These are phyloP conservation scores for Albugo candida DNA, from an alignment of 352 stramenopile genomes.

Conservation along the genomic window DNA sequence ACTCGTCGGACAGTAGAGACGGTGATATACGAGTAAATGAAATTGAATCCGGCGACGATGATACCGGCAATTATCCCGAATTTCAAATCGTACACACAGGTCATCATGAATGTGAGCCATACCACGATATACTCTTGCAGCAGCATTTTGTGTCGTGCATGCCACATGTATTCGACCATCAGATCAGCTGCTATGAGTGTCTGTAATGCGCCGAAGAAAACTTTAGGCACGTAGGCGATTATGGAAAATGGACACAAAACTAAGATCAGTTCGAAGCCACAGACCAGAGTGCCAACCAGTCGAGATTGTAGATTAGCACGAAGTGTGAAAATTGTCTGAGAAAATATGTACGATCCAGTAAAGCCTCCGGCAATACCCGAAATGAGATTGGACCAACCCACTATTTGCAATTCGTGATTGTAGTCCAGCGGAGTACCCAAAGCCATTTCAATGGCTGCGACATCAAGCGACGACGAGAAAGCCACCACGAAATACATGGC, in stretches of 20 bases:
- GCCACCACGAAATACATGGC: conserved; percentile 98
- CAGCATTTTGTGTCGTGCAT: conserved; percentile 73
- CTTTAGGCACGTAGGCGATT: conserved; percentile 90
- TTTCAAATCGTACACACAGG: conserved; percentile 88
- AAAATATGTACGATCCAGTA: conserved; percentile 98
- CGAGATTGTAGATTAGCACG: conserved; percentile 55
- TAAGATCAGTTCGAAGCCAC: conserved; percentile 48
- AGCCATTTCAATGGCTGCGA: conserved; percentile 95
- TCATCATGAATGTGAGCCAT: conserved; percentile 86
- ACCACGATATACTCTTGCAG: conserved; percentile 85
- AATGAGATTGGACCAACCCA: conserved; percentile 92
- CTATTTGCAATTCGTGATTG: conserved; percentile 89
- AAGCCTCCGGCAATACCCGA: conserved; percentile 92
- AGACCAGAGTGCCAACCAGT: conserved; percentile 51
- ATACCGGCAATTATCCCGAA: conserved; percentile 89
- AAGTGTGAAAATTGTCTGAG: conserved; percentile 86
- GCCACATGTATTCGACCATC: conserved; percentile 92
- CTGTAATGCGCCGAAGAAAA: conserved; percentile 94
- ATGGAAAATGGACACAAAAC: conserved; percentile 86
- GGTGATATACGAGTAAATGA: conserved; percentile 67
- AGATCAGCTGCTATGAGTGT: conserved; percentile 94
- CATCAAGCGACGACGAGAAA: conserved; percentile 93
- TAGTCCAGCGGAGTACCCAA: conserved; percentile 86
- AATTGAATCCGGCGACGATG: conserved; percentile 74
- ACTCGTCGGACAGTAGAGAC: conserved; percentile 53